Evolutionary conservation across 2,329 filamentous ascomycete genomes (phyloP).

Genomic region (Pseudogymnoascus sp.): DNA sequence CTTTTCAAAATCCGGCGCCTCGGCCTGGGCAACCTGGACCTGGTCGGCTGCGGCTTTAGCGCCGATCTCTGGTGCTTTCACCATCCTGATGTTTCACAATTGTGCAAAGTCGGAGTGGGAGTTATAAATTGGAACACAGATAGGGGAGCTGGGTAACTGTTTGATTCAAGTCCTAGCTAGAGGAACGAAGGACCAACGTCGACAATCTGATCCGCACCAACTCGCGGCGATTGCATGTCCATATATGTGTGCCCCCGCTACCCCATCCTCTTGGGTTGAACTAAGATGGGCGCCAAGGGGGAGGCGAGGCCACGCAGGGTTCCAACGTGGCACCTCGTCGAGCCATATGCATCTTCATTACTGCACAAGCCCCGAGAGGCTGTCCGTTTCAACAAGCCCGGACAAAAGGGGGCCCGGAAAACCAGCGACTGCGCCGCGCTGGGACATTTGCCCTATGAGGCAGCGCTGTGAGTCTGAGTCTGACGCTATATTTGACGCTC

Average conservation of each 20-base stretch:
- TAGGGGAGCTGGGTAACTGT: background rate
- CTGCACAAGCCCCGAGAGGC: background rate
- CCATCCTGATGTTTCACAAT: background rate
- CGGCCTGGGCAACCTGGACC: slow-evolving; percentile 34
- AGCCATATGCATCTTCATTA: background rate
- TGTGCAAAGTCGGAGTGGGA: background rate
- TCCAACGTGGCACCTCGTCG: background rate
- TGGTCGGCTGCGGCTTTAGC: slow-evolving; percentile 23
- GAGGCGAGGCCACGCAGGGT: background rate
- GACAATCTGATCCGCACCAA: background rate
- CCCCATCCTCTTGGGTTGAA: background rate
- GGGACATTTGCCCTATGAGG: background rate
- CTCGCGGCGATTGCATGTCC: background rate
- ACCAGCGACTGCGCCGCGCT: background rate
- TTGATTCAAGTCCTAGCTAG: background rate
- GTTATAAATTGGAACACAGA: background rate
- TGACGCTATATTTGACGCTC: background rate
- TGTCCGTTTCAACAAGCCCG: background rate
- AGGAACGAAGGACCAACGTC: background rate
- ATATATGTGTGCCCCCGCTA: background rate
- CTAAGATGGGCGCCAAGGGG: background rate
- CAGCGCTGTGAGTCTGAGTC: background rate
- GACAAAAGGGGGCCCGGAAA: background rate
- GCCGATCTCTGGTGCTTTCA: background rate
- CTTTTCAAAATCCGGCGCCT: slow-evolving; percentile 43